Conservation (phyloP, 108 stramenopile species). For the Bacterosira constricta region DNA sequence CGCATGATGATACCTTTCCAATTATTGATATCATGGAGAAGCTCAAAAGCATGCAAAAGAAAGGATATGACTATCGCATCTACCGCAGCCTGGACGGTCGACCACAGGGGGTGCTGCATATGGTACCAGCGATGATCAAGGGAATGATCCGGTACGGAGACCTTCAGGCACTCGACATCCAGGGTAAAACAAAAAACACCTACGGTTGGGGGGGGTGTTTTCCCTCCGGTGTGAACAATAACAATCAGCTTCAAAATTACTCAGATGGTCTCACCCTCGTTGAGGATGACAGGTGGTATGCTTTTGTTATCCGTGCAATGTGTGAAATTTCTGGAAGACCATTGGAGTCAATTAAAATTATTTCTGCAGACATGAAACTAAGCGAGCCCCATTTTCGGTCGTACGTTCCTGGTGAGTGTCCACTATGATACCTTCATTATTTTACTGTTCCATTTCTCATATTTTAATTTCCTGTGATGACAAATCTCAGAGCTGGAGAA, state of each 20-base stretch:
- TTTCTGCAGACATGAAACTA: not conserved
- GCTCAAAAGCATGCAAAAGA: not conserved
- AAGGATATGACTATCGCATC: not conserved
- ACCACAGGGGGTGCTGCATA: not conserved
- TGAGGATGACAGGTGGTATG: not conserved
- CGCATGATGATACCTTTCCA: not conserved
- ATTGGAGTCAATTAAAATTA: not conserved
- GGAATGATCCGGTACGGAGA: not conserved
- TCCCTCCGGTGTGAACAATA: not conserved
- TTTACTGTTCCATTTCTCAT: not conserved
- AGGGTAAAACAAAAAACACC: not conserved
- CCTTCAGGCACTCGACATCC: not conserved
- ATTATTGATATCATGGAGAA: not conserved
- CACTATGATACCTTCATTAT: not conserved
- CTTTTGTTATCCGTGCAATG: not conserved
- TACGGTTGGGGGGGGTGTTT: not conserved
- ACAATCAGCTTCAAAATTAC: not conserved
- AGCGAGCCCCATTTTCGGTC: not conserved
- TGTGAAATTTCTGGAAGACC: not conserved
- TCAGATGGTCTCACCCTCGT: not conserved
- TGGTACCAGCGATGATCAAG: not conserved
- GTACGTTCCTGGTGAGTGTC: not conserved
- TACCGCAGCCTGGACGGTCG: not conserved
- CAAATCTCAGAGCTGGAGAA: not conserved
- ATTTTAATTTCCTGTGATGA: not conserved